Conservation (phyloP, 139 green algal genomes). For the Parachlorella kessleri region DNA sequence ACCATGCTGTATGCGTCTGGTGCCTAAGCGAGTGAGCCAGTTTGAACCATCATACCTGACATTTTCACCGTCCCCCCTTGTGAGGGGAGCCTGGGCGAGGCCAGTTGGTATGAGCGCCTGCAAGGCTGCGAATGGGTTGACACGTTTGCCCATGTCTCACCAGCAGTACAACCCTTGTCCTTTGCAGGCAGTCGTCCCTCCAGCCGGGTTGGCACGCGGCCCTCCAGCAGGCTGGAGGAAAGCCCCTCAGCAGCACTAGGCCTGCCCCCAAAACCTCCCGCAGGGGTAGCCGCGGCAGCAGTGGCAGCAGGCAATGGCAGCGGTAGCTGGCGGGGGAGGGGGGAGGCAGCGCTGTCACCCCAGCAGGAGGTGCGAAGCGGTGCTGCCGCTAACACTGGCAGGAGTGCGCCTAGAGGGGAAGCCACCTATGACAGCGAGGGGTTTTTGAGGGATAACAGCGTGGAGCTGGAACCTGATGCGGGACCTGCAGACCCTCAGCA, state of each 20-base stretch:
- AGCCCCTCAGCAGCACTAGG: too few species aligned
- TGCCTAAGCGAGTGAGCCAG: not conserved
- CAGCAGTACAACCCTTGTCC: not conserved
- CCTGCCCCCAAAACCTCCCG: not conserved
- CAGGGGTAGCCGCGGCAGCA: not conserved
- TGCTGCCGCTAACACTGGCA: too few species aligned
- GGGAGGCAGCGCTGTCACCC: not conserved
- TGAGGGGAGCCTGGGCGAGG: too few species aligned
- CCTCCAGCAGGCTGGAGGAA: too few species aligned
- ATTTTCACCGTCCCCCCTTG: too few species aligned
- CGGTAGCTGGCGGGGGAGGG: not conserved
- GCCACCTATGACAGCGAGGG: not conserved
- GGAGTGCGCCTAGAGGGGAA: not conserved
- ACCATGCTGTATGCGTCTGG: not conserved
- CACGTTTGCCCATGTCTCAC: not conserved
- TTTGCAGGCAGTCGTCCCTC: slow-evolving; percentile 1
- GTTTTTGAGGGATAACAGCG: not conserved
- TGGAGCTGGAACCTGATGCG: not conserved
- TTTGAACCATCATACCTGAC: too few species aligned
- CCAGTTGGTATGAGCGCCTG: too few species aligned
- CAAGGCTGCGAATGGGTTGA: not conserved
- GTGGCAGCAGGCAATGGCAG: not conserved
- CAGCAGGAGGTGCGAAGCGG: not conserved
- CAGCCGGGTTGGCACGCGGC: too few species aligned
- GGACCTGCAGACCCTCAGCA: not conserved